phyloP scores from a whole-genome alignment of 805 yeast genomes.

The Wickerhamiella siamensis region DNA sequence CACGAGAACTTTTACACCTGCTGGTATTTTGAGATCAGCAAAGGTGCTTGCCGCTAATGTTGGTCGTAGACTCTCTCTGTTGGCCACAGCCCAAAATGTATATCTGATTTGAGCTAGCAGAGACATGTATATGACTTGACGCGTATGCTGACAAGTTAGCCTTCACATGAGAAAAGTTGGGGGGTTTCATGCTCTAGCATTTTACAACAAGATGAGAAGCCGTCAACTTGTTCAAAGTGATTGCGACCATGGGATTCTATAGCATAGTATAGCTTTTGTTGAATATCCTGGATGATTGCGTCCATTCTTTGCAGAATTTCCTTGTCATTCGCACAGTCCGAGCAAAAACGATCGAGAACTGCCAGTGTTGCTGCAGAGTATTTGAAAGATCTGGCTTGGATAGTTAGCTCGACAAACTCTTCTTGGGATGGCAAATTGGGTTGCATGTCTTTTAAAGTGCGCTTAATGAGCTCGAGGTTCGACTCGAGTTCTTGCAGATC shows the following conservation, averaged over 20 bases:
- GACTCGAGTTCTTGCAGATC: not conserved
- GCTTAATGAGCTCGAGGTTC: not conserved
- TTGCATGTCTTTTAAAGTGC: not conserved
- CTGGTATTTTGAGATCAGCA: constrained; percentile 11
- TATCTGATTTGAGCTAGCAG: constrained; percentile 4
- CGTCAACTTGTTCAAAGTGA: not conserved
- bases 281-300: not conserved
- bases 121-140: too few species aligned
- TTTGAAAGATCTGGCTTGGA: not conserved
- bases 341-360: not conserved
- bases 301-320: not conserved
- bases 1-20: constrained; percentile 54
- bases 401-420: not conserved
- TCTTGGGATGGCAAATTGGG: constrained; percentile 1
- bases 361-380: not conserved
- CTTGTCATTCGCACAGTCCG: not conserved
- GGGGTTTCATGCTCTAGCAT: too few species aligned
- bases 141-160: too few species aligned
- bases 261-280: too few species aligned
- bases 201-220: too few species aligned
- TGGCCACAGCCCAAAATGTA: constrained; percentile 6
- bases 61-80: constrained; percentile 12
- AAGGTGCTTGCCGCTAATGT: constrained; percentile 10
- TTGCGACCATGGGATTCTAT: not conserved
- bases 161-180: too few species aligned